Evolutionary conservation across 208 protist species (phyloP), one percentile per base, ranked within the genome.

Genomic region (Trypanosoma theileri): DNA sequence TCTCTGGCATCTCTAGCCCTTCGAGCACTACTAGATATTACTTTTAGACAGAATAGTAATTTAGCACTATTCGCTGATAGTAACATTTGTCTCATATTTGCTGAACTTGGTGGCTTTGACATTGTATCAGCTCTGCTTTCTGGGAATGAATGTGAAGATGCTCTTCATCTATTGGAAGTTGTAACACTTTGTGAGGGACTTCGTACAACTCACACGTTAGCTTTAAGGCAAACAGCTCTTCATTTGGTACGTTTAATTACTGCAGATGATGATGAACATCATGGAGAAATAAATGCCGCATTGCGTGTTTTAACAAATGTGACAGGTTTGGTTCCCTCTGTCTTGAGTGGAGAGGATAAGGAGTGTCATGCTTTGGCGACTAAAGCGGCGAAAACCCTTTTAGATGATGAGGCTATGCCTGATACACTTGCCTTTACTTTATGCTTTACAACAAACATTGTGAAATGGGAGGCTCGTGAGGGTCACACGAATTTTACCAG

Each of bases 401-500:
- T 55, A 16, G 44, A 62, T 55, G 44, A 52, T n/a, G 58, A 57
- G 31, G 46, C 17, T n/a, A 21, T 61, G 2, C 54, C 60, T 4
- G 87, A 92, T 22, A 56, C 41, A 6, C 53, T 76, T 46, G 79
- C 81, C 16, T 92, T 93, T 52, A 65, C 59, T 1, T 69, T 94
- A 0, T 96, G 91, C 66, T 84, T 82, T 50, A 74, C 82, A 17
- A 81, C 90, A 41, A 96, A 96, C 62, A 71, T 96, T n/a, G 70
- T 86, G 3, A 80, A 81, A 54, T 78, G 79, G 61, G 91, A 96
- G 60, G 73, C 67, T 3, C 52, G 57, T 21, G 44, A 66, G 24
- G 24, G 45, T 12, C 31, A 12, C 11, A 53, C 19, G 19, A 60
- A 66, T 35, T 81, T 75, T 48, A 79, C 68, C 4, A n/a, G 50